A percentile compares a stretch with the other conserved stretches of the same genome.
phyloP scores from a whole-genome alignment of 768 basidiomycete genomes.

The Boletus reticuloceps region DNA sequence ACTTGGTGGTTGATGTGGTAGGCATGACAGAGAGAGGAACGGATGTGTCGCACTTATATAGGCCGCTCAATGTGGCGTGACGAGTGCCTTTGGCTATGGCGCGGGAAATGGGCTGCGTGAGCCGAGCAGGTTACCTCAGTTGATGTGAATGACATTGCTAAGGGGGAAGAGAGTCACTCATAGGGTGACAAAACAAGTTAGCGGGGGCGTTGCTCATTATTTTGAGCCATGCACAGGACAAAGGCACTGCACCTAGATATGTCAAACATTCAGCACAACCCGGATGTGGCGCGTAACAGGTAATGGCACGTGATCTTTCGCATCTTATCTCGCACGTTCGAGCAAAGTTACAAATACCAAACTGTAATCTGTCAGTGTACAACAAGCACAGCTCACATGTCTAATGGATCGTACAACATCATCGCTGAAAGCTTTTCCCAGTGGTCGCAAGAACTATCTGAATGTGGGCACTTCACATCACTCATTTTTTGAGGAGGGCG shows the following conservation, averaged over 20 bases:
- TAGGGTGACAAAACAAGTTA: constrained; percentile 6
- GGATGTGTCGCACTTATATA: constrained; percentile 30
- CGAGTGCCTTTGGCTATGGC: constrained; percentile 14
- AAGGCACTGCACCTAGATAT: constrained; percentile 24
- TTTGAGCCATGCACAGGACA: constrained; percentile 17
- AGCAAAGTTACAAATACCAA: neutral
- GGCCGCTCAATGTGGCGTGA: constrained; percentile 22
- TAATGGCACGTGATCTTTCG: constrained; percentile 18
- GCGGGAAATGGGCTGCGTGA: constrained; percentile 19
- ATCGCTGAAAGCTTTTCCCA: neutral
- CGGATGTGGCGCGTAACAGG: constrained; percentile 8
- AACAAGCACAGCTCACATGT: constrained; percentile 19
- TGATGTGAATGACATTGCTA: neutral
- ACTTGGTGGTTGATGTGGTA: constrained; percentile 25
- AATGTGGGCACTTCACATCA: constrained; percentile 1
- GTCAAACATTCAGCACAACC: constrained; percentile 2
- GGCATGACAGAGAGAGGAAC: constrained; percentile 24
- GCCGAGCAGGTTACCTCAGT: constrained; percentile 15
- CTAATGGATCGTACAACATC: constrained; percentile 31
- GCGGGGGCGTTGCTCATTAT: constrained; percentile 6
- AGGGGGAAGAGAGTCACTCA: neutral
- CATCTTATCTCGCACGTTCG: constrained; percentile 22
- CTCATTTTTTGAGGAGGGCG: constrained; percentile 65
- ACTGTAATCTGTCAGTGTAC: constrained; percentile 26
- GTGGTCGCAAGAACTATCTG: constrained; percentile 2